A percentile compares a stretch with the other conserved stretches of the same genome.
phyloP scores from a whole-genome alignment of 257 asterid species.

The Nemophila menziesii region DNA sequence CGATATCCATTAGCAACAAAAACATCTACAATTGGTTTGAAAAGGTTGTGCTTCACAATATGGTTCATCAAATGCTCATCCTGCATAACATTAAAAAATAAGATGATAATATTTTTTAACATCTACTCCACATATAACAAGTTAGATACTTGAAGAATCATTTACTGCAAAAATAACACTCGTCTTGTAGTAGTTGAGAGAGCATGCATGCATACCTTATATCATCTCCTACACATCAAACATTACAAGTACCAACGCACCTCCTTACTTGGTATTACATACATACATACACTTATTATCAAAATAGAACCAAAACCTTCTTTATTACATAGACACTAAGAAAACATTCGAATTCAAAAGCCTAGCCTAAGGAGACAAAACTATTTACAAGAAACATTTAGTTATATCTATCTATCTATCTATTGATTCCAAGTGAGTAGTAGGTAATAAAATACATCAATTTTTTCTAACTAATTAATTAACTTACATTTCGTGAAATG shows the following conservation, averaged over 20 bases:
- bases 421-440: background rate
- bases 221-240: too few species aligned
- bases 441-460: background rate
- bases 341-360: too few species aligned
- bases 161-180: too few species aligned
- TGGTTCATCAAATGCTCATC: slow-evolving; percentile 87
- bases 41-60: slow-evolving; percentile 60
- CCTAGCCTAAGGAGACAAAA: background rate
- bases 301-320: background rate
- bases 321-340: background rate
- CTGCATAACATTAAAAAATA: slow-evolving; percentile 43
- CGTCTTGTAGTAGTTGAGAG: too few species aligned
- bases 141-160: too few species aligned
- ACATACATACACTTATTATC: too few species aligned
- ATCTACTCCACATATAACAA: too few species aligned
- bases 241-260: too few species aligned
- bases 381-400: background rate
- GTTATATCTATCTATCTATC: background rate
- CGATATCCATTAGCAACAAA: slow-evolving; percentile 86
- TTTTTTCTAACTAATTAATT: background rate
- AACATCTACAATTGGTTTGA: slow-evolving; percentile 74
- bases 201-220: too few species aligned
- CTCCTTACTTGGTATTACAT: too few species aligned
- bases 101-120: too few species aligned
- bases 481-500: slow-evolving; percentile 82